Evolutionary conservation across 2,329 filamentous ascomycete genomes (phyloP).

Genomic region (Colletotrichum somersetense): DNA sequence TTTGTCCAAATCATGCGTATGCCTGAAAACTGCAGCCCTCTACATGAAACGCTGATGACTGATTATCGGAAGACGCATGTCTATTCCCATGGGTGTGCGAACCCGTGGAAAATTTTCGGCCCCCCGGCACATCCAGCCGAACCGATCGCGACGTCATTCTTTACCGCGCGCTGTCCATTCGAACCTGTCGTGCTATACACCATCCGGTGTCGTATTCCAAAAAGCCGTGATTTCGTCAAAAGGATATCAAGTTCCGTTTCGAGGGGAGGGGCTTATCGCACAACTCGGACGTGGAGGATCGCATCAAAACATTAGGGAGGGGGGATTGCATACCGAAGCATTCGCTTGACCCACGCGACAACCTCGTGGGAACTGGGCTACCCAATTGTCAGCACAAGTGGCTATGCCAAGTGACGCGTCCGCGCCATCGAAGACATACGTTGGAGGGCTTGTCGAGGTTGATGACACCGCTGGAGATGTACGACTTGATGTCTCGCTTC

Average conservation of each 20-base stretch:
- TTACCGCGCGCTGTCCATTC: background rate
- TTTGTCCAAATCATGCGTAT: conserved; percentile 2
- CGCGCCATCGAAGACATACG: conserved; percentile 18
- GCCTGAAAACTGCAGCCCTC: background rate
- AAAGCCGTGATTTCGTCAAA: background rate
- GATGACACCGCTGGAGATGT: conserved; percentile 97
- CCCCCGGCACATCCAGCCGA: conserved; percentile 2
- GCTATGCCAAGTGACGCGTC: background rate
- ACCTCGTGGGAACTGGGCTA: conserved; percentile 83
- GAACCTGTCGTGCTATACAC: background rate
- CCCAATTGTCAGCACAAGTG: conserved; percentile 15
- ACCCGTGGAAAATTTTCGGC: background rate
- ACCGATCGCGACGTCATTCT: background rate
- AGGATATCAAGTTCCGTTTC: conserved; percentile 12
- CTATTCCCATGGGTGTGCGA: background rate
- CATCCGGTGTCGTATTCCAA: background rate
- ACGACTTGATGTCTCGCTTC: conserved; percentile 95
- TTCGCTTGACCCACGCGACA: conserved; percentile 99
- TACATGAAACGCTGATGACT: background rate
- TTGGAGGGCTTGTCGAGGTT: conserved; percentile 82
- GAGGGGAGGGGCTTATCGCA: background rate
- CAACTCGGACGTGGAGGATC: conserved; percentile 10
- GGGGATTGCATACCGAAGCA: conserved; percentile 75
- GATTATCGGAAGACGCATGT: background rate
- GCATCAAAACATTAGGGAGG: conserved; percentile 3